Base-by-base conservation (phyloP, 2,329 filamentous ascomycete genomes). In the Aspergillus eucalypticola region DNA sequence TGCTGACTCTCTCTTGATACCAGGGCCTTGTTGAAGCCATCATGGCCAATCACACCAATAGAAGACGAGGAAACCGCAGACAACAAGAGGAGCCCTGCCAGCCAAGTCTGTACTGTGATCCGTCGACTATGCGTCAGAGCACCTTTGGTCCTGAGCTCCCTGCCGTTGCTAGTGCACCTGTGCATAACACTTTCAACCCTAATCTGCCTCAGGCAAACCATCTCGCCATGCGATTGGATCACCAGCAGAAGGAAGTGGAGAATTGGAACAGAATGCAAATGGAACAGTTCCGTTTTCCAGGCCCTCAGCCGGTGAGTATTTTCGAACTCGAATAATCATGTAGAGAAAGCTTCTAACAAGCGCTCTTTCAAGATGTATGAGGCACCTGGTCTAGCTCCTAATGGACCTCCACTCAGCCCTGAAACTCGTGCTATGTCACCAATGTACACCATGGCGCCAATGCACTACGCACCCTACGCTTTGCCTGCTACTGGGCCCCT, bases 221-320 rank as follows among this genome's bases (percentile, higher is more conserved):
- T 13, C 8, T 15, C 2, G n/a, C n/a, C 11, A 35, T 46, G 25
- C 53, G 32, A 23, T 25, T 42, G 39, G 23, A 17, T 42, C 8
- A 44, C 15, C 38, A 41, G 17, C 52, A 27, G 23, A 41, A 32
- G 55, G 39, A 48, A 39, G 53, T 29, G 21, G 56, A 59, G 8
- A 52, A 29, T 19, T 39, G 49, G 25, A 60, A 55, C 50, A 59
- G 41, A 44, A 29, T 64, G 35, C 58, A 64, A 4, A n/a, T 57
- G n/a, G 62, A 65, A 35, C 50, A 64, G 21, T 61, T 59, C 46
- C 57, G 64, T 4, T 64, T 59, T 11, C 25, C 62, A 10, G 58
- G 56, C 21, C 42, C 54, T 19, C 62, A 64, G 44, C 54, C 62
- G 27, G 42, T 27, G 5, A n/a, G 17, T 53, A 35, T 8, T 29